phyloP scores from a whole-genome alignment of 495 filamentous ascomycete species.

The Aspergillus bridgeri region DNA sequence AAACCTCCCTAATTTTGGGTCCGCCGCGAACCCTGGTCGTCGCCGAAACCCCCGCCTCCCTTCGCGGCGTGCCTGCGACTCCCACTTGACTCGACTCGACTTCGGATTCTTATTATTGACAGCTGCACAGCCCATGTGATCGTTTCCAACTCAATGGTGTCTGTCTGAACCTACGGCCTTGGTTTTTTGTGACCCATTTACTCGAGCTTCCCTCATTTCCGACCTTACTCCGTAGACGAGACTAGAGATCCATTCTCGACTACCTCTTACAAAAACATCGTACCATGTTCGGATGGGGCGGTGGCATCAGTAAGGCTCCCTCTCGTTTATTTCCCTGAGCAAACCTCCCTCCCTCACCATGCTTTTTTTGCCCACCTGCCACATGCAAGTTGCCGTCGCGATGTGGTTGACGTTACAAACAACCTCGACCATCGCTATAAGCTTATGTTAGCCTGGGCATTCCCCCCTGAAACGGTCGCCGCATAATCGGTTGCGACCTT shows the following conservation, averaged over 20 bases:
- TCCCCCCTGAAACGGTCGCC: neutral
- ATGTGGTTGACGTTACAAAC: neutral
- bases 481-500: neutral
- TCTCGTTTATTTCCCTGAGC: neutral
- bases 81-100: too few species aligned
- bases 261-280: constrained; percentile 9
- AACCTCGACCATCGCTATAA: neutral
- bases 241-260: constrained; percentile 5
- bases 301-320: constrained; percentile 30
- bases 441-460: neutral
- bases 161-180: neutral
- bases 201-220: neutral
- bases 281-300: constrained; percentile 41
- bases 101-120: too few species aligned
- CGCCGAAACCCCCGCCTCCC: neutral
- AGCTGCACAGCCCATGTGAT: neutral
- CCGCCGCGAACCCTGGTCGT: neutral
- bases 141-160: neutral
- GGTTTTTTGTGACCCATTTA: neutral
- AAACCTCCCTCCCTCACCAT: neutral
- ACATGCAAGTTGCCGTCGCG: neutral
- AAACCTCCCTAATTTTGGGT: neutral
- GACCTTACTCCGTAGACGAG: too few species aligned
- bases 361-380: neutral
- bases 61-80: too few species aligned